phyloP scores from a whole-genome alignment of 2,329 filamentous ascomycete species.

The Aspergillus arachidicola region DNA sequence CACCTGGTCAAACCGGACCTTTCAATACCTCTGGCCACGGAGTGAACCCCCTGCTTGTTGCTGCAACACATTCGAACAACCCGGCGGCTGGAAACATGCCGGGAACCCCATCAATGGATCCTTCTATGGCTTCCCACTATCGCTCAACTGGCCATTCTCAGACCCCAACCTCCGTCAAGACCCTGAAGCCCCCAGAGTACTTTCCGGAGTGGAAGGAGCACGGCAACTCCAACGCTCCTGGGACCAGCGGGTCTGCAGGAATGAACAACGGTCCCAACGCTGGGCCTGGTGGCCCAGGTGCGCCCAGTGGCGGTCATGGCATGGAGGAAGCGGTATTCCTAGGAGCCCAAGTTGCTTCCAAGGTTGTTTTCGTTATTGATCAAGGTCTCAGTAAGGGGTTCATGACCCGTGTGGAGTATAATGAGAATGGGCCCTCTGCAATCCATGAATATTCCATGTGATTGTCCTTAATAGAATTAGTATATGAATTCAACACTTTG shows the following conservation, averaged over 20 bases:
- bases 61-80: conserved; percentile 67
- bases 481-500: conserved; percentile 8
- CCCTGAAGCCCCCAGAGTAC: conserved; percentile 77
- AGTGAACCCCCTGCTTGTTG: conserved; percentile 89
- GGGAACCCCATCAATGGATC: conserved; percentile 41
- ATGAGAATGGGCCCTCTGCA: conserved; percentile 65
- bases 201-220: conserved; percentile 88
- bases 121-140: conserved; percentile 46
- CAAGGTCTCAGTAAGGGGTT: conserved; percentile 69
- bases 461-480: conserved; percentile 16
- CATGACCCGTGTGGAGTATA: conserved; percentile 69
- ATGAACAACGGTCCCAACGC: conserved; percentile 17
- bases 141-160: conserved; percentile 67
- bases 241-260: conserved; percentile 27
- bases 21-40: conserved; percentile 61
- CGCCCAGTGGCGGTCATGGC: conserved; percentile 42
- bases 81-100: conserved; percentile 38
- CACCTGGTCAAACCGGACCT: conserved; percentile 48
- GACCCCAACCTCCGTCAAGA: conserved; percentile 83
- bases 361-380: conserved; percentile 71
- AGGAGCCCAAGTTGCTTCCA: conserved; percentile 82
- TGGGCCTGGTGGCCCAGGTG: conserved; percentile 38
- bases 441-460: conserved; percentile 60
- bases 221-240: conserved; percentile 40
- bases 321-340: conserved; percentile 84